A percentile compares a stretch with the other conserved stretches of the same genome.
These are phyloP conservation scores for Pyrenophora tritici-repentis DNA, from an alignment of 2,329 filamentous ascomycete genomes.

Conservation along the genomic window DNA sequence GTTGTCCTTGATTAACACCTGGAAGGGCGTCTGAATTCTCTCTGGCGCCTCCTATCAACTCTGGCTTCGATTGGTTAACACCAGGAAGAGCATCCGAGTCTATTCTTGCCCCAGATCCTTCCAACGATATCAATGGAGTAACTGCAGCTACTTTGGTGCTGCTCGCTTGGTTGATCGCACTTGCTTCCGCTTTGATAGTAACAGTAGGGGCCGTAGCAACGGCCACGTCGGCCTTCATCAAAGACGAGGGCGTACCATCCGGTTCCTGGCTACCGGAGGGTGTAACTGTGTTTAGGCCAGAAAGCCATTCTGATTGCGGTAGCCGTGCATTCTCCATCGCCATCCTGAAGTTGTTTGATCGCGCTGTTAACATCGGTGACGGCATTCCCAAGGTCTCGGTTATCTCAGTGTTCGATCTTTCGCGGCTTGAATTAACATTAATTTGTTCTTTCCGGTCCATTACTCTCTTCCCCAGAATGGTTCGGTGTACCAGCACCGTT, in stretches of 20 bases:
- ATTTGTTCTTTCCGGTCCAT: background rate
- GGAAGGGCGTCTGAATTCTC: background rate
- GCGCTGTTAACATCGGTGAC: background rate
- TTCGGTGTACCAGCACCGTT: conserved; percentile 8
- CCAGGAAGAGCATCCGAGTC: conserved; percentile 6
- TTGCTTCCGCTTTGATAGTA: background rate
- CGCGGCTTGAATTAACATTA: background rate
- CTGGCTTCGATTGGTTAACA: conserved; percentile 8
- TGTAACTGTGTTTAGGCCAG: background rate
- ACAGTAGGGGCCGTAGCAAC: background rate
- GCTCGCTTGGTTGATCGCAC: background rate
- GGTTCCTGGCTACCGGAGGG: background rate
- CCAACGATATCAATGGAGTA: background rate
- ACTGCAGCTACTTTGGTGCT: background rate
- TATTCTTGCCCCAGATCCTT: background rate
- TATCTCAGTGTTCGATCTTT: background rate
- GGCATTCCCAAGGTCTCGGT: background rate
- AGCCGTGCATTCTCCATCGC: background rate
- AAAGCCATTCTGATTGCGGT: background rate
- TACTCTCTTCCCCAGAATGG: background rate
- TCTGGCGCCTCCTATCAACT: background rate
- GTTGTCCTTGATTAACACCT: background rate
- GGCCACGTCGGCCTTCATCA: background rate
- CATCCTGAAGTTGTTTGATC: background rate
- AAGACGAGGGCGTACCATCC: background rate